phyloP scores from a whole-genome alignment of 1,139 yeast genomes.

The Suhomyces chickasaworum region DNA sequence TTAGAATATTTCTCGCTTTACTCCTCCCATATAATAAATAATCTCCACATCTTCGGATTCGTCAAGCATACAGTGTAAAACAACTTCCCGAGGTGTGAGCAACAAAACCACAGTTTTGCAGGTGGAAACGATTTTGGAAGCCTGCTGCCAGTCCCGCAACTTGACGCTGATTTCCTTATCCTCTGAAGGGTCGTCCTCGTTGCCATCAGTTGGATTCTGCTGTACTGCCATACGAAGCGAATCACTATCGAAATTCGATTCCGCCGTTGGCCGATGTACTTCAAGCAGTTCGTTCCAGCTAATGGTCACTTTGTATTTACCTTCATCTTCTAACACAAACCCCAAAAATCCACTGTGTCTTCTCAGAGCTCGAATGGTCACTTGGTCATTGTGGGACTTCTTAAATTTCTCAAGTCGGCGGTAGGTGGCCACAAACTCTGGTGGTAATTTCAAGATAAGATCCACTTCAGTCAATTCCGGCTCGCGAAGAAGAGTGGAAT shows the following conservation, averaged over 20 bases:
- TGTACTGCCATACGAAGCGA: constrained; percentile 23
- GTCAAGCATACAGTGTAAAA: constrained; percentile 58
- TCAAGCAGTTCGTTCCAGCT: constrained; percentile 57
- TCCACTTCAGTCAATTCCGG: constrained; percentile 53
- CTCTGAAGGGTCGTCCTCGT: constrained; percentile 26
- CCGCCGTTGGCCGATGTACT: constrained; percentile 31
- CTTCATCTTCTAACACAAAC: constrained; percentile 57
- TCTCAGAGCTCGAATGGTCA: constrained; percentile 38
- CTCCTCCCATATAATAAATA: constrained; percentile 51
- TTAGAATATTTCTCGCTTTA: constrained; percentile 19
- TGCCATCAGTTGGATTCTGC: constrained; percentile 13
- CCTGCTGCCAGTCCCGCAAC: constrained; percentile 59
- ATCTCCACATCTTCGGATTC: constrained; percentile 59
- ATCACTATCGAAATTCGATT: constrained; percentile 23
- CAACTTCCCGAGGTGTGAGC: constrained; percentile 52
- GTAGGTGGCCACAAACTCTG: constrained; percentile 48
- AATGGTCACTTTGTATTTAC: constrained; percentile 51
- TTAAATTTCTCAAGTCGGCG: constrained; percentile 60
- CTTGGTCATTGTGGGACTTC: constrained; percentile 32
- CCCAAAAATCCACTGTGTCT: constrained; percentile 44
- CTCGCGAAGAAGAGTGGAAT: constrained; percentile 41
- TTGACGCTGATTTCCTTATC: constrained; percentile 46
- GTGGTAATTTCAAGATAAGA: constrained; percentile 52
- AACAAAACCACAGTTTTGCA: constrained; percentile 56
- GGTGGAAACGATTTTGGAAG: constrained; percentile 53